phyloP scores from a whole-genome alignment of 352 stramenopile genomes.

The Sclerospora graminicola region DNA sequence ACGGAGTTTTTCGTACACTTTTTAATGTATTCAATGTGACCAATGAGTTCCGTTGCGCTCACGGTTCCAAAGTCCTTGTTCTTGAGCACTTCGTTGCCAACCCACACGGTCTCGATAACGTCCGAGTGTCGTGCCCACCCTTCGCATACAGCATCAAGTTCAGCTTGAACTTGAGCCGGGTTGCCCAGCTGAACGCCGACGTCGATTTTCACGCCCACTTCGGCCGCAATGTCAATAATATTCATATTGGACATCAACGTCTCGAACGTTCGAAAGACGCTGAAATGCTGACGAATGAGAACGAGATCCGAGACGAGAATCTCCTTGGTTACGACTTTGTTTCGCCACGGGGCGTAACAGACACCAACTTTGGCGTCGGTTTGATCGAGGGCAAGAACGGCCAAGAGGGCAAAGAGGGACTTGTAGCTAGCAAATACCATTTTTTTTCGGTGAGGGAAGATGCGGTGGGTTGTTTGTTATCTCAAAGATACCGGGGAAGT shows the following conservation, averaged over 20 bases:
- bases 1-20: constrained; percentile 27
- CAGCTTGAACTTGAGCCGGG: constrained; percentile 17
- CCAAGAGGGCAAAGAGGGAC: constrained; percentile 25
- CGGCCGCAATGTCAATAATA: constrained; percentile 30
- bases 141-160: constrained; percentile 51
- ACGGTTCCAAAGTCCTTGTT: constrained; percentile 36
- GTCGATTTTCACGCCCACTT: constrained; percentile 37
- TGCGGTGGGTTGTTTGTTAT: no score
- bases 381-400: constrained; percentile 8
- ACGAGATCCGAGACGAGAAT: constrained; percentile 23
- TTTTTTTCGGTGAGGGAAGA: no score
- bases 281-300: constrained; percentile 36
- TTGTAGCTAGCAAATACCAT: constrained; percentile 33
- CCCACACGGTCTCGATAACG: constrained; percentile 45
- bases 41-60: constrained; percentile 26
- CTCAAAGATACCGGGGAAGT: no score
- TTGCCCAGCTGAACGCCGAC: constrained; percentile 59
- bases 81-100: constrained; percentile 65
- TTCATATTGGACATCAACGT: constrained; percentile 41
- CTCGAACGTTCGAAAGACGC: constrained; percentile 60
- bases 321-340: constrained; percentile 21
- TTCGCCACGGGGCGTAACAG: constrained; percentile 61
- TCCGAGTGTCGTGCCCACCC: constrained; percentile 27
- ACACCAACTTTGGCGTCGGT: constrained; percentile 18
- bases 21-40: constrained; percentile 51